phyloP scores from a whole-genome alignment of 164 flowering plant genomes.

The Chloranthus sessilifolius region DNA sequence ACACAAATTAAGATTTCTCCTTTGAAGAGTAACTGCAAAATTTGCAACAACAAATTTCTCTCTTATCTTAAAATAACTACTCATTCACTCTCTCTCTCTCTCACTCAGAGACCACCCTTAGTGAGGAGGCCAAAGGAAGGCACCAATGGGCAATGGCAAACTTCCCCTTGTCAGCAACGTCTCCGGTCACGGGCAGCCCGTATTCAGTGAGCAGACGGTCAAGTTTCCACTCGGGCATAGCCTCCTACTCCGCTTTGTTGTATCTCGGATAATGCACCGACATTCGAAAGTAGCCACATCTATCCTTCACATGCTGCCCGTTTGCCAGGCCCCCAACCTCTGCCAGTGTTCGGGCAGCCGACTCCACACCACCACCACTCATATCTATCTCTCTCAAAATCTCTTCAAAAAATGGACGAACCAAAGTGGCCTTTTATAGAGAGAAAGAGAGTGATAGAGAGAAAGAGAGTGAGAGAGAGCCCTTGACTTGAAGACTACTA shows the following conservation, averaged over 20 bases:
- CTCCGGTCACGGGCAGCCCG: slow-evolving; percentile 36
- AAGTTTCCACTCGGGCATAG: slow-evolving; percentile 43
- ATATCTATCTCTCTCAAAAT: slow-evolving; percentile 8
- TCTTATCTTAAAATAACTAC: too few species aligned
- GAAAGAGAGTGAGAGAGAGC: too few species aligned
- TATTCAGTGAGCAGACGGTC: slow-evolving; percentile 27
- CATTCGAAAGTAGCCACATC: slow-evolving; percentile 27
- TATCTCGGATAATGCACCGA: slow-evolving; percentile 44
- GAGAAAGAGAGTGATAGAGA: too few species aligned
- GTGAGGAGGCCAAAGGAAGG: slow-evolving; percentile 27
- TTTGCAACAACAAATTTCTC: too few species aligned
- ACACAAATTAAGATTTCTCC: too few species aligned
- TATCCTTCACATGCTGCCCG: slow-evolving; percentile 7
- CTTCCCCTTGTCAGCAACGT: slow-evolving; percentile 25
- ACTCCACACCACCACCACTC: slow-evolving; percentile 1
- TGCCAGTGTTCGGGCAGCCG: not conserved
- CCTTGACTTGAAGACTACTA: too few species aligned
- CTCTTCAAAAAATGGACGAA: too few species aligned
- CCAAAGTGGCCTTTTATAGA: too few species aligned
- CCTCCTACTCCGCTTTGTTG: slow-evolving; percentile 30
- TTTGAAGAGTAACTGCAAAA: too few species aligned
- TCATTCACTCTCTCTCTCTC: too few species aligned
- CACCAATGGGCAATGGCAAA: slow-evolving; percentile 51
- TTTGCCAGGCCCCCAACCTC: not conserved
- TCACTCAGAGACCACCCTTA: not conserved